Evolutionary conservation across 768 basidiomycete species (phyloP).

Genomic region (Sarcomyxa edulis): DNA sequence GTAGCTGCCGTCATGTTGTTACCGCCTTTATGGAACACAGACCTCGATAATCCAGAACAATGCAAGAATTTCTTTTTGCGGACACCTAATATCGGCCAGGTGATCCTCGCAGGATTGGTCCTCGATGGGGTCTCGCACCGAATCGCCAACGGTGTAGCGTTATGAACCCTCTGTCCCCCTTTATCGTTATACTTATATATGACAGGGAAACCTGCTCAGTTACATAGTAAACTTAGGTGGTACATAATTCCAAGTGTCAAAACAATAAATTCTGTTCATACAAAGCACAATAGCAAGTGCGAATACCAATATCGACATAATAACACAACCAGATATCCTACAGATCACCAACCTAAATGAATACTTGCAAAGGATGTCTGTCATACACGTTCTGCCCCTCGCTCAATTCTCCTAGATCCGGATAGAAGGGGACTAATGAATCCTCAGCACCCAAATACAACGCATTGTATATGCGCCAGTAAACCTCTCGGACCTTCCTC

Average conservation of each 20-base stretch:
- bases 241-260: too few species aligned
- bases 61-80: constrained; percentile 21
- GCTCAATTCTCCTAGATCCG: constrained; percentile 83
- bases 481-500: constrained; percentile 91
- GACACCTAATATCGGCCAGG: constrained; percentile 21
- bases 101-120: constrained; percentile 19
- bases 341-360: constrained; percentile 45
- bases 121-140: constrained; percentile 17
- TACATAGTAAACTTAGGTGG: too few species aligned
- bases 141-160: constrained; percentile 11
- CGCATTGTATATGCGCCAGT: constrained; percentile 96
- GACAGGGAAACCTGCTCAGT: too few species aligned
- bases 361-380: constrained; percentile 78
- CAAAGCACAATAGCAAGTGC: too few species aligned
- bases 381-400: constrained; percentile 91
- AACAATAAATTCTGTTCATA: too few species aligned
- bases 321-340: too few species aligned
- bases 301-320: too few species aligned
- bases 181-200: constrained; percentile 10
- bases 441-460: constrained; percentile 89
- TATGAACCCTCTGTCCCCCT: constrained; percentile 10
- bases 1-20: constrained; percentile 15
- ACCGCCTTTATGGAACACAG: constrained; percentile 14
- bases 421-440: constrained; percentile 92
- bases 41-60: constrained; percentile 20